Conservation (phyloP, 306 rosid species). For the Castanea mollissima region DNA sequence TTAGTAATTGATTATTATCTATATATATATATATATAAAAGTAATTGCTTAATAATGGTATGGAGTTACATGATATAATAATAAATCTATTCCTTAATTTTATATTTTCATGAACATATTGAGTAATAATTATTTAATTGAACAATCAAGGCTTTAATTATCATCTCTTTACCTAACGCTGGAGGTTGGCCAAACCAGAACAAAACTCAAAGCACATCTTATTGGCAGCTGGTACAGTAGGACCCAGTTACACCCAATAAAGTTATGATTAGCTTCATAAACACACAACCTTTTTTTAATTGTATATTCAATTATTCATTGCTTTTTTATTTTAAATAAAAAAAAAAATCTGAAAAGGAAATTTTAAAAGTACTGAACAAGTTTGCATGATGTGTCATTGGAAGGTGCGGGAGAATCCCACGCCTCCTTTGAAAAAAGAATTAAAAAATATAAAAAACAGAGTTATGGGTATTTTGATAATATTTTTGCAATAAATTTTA, state of each 20-base stretch:
- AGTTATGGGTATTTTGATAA: too few species aligned
- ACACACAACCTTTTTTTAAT: neutral
- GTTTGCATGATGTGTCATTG: neutral
- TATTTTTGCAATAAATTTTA: too few species aligned
- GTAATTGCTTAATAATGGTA: neutral
- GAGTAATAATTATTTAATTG: conserved; percentile 23
- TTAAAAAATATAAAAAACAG: too few species aligned
- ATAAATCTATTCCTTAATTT: neutral
- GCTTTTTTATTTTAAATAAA: neutral
- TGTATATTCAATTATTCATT: neutral
- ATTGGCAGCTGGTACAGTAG: conserved; percentile 12
- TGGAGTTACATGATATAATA: neutral
- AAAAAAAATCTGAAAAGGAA: neutral
- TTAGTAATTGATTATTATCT: too few species aligned
- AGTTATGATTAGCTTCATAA: neutral
- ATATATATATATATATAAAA: too few species aligned
- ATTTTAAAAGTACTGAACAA: neutral
- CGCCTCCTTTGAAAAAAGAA: too few species aligned
- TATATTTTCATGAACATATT: neutral
- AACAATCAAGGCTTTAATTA: conserved; percentile 6
- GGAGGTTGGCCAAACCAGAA: conserved; percentile 51
- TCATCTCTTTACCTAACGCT: neutral
- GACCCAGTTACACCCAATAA: neutral
- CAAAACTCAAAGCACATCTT: too few species aligned
- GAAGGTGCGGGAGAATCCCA: too few species aligned